Base-by-base conservation (phyloP, 495 filamentous ascomycete genomes). In the Cudoniella acicularis region DNA sequence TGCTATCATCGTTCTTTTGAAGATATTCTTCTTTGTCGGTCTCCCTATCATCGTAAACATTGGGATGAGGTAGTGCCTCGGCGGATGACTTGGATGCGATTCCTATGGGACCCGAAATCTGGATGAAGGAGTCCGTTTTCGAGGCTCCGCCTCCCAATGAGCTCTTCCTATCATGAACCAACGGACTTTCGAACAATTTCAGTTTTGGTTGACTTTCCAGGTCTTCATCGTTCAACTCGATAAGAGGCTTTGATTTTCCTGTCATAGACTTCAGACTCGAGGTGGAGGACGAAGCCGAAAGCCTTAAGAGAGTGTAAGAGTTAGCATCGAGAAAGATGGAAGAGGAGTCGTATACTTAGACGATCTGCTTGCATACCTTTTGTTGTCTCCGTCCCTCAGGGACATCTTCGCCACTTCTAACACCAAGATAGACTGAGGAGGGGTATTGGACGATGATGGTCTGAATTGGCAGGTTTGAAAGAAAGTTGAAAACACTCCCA, bases 1-100 rank as follows among this genome's bases (percentile, higher is more conserved):
- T 30, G 13, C 42, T 6, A 9, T 49, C 54, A 40, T 1, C 43
- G 22, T 48, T 56, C 30, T 36, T 36, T 13, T 6, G 6, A 13
- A 36, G 13, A 36, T 36, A 36, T 36, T 36, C 30, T 36, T 36
- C 30, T 36, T 36, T 36, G 13, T 36, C 54, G 42, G 18, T 17
- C 13, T 48, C 21, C 51, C 21, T 54, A 8, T 54, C 51, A 21
- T 54, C 30, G 21, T 54, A 54, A n/a, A 54, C 42, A 23, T 54
- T 54, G 8, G 17, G 10, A 42, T 6, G 30, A 13, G 30, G 30
- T 4, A 36, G 30, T 13, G 4, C 13, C 30, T 36, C 30, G 30
- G 30, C 13, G 30, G 30, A 36, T 36, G 30, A 36, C 13, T 36
- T 36, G 6, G 30, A 36, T 13, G 30, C 4, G 13, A 36, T 36